Conservation (phyloP, 371 early-diverging fungal genomes). For the Rhizomucor miehei region DNA sequence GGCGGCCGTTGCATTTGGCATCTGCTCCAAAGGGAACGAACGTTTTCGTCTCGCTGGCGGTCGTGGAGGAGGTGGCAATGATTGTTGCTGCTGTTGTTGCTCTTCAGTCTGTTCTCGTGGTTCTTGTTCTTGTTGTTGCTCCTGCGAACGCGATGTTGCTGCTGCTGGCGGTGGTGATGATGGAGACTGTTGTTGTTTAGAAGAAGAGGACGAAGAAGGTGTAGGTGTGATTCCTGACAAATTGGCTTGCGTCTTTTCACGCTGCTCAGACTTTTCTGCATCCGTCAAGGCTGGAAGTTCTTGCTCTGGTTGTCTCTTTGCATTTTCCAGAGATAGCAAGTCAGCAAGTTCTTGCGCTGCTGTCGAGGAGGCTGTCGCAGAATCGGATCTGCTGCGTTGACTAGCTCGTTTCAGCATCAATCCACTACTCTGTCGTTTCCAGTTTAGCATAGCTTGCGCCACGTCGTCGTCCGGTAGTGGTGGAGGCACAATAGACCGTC, state of each 20-base stretch:
- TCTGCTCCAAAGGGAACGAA: background rate
- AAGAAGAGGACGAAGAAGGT: too few species aligned
- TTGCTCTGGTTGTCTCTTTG: too few species aligned
- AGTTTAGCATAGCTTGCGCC: constrained; percentile 38
- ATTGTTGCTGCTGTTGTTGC: background rate
- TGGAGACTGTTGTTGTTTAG: too few species aligned
- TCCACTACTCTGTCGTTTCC: constrained; percentile 36
- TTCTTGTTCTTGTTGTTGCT: background rate
- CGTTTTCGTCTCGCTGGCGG: background rate
- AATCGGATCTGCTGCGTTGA: constrained; percentile 4
- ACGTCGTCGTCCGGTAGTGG: constrained; percentile 35
- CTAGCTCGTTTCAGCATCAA: background rate
- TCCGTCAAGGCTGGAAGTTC: too few species aligned
- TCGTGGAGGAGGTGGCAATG: background rate
- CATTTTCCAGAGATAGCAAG: background rate
- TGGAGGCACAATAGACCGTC: too few species aligned
- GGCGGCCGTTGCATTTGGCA: background rate
- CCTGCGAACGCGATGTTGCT: background rate
- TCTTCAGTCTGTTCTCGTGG: background rate
- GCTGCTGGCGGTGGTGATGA: background rate
- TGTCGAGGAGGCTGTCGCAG: too few species aligned
- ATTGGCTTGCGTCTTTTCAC: too few species aligned
- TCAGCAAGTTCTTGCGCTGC: constrained; percentile 2
- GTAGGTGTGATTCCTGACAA: too few species aligned
- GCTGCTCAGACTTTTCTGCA: too few species aligned